Percentiles rank a stretch among this genome's conserved stretches.
Conservation (phyloP, 2,329 filamentous ascomycete species). For the Amphichorda felina region DNA sequence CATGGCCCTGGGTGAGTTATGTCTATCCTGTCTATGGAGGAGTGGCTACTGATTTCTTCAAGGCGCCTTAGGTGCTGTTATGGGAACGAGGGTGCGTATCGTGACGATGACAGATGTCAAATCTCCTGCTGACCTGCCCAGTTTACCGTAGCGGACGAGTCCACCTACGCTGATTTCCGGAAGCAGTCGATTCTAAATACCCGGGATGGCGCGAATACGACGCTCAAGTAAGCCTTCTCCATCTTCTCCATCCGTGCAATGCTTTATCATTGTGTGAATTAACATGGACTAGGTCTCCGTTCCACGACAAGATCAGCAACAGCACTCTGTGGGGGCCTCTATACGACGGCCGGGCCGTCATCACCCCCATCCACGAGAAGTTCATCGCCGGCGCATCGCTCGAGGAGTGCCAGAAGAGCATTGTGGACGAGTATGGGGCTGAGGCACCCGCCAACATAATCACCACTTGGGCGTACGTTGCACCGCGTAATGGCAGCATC, state of each 20-base stretch:
- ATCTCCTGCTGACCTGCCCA: constrained; percentile 5
- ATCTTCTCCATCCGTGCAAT: background rate
- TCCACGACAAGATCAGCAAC: constrained; percentile 28
- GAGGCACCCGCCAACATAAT: constrained; percentile 19
- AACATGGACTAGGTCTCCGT: constrained; percentile 19
- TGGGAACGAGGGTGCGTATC: constrained; percentile 27
- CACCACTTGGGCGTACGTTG: constrained; percentile 25
- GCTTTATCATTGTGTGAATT: no score
- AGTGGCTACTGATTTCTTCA: constrained; percentile 7
- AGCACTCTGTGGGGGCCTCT: constrained; percentile 25
- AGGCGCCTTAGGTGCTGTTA: constrained; percentile 29
- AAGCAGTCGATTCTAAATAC: constrained; percentile 28
- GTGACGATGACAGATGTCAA: background rate
- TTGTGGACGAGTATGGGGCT: constrained; percentile 22
- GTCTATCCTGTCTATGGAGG: no score
- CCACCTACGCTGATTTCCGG: constrained; percentile 23
- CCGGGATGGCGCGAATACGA: constrained; percentile 29
- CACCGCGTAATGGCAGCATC: background rate
- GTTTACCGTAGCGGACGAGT: constrained; percentile 33
- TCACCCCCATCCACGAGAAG: constrained; percentile 24
- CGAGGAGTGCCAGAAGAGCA: constrained; percentile 26
- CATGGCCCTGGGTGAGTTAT: constrained; percentile 34
- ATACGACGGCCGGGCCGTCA: constrained; percentile 32
- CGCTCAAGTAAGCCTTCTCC: constrained; percentile 25
- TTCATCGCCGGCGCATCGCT: constrained; percentile 25